These are phyloP conservation scores for Candida odintsovae DNA, from an alignment of 805 yeast species.

Conservation along the genomic window DNA sequence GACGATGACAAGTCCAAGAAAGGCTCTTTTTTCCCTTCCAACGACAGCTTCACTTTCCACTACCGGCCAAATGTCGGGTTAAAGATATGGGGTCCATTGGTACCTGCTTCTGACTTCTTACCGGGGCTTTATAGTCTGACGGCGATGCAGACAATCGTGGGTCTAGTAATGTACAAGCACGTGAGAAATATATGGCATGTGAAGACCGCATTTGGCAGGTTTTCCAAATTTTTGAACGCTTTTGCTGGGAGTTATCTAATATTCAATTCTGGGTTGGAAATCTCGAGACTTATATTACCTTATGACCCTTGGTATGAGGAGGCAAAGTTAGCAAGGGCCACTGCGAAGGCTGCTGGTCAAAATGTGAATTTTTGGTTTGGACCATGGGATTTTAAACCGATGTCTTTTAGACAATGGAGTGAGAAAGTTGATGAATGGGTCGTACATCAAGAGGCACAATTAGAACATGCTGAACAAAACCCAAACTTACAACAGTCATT, in stretches of 20 bases:
- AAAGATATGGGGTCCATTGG: constrained; percentile 62
- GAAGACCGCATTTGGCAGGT: constrained; percentile 23
- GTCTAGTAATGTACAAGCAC: constrained; percentile 27
- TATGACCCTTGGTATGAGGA: constrained; percentile 74
- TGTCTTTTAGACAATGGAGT: constrained; percentile 35
- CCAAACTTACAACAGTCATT: constrained; percentile 1
- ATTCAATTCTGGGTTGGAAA: constrained; percentile 53
- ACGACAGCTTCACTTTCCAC: constrained; percentile 10
- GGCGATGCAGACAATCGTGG: constrained; percentile 48
- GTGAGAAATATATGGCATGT: constrained; percentile 22
- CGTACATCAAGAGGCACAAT: constrained; percentile 13
- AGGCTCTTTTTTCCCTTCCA: background rate
- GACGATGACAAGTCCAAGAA: background rate
- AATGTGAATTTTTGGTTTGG: constrained; percentile 62
- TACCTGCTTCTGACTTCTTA: constrained; percentile 64
- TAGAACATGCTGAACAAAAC: constrained; percentile 8
- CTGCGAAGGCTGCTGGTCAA: constrained; percentile 38
- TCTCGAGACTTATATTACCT: constrained; percentile 40
- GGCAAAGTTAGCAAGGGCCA: constrained; percentile 46
- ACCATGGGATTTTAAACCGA: constrained; percentile 50
- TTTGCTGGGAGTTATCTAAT: constrained; percentile 41
- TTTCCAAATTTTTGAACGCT: constrained; percentile 28
- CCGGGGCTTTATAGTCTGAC: constrained; percentile 48
- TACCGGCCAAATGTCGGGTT: constrained; percentile 56
- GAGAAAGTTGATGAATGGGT: constrained; percentile 21